Base-by-base conservation (phyloP, 148 eudicot species). In the Vaccinium myrtillus region DNA sequence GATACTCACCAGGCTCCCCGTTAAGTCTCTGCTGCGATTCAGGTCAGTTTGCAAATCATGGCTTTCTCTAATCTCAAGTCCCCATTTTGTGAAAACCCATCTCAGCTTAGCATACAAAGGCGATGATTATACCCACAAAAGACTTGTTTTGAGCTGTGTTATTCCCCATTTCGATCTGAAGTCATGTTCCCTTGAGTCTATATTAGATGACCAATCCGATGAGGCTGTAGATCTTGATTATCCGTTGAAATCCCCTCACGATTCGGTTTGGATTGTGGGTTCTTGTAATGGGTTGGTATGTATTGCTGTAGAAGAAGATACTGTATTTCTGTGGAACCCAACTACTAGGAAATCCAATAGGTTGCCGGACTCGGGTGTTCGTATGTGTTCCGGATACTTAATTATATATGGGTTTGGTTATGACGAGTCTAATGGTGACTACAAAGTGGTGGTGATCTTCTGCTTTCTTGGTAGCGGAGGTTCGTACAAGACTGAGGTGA, bases 221-320 rank as follows among this genome's bases (percentile, higher is more conserved):
- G 75, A 23, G 3, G 85, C 80, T n/a, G 0, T 32, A 6, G 74
- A 81, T 2, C 80, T 91, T 12, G 86, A 89, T 69, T 90, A 88
- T 73, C 93, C 91, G 0, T 55, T 88, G 80, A 83, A 84, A 39
- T n/a, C n/a, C 53, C 82, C 77, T 1, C 18, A 21, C 32, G 55
- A 55, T 12, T 78, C 86, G 13, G 83, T 78, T 27, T 85, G 88
- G 89, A 49, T 93, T 23, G 83, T 85, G 78, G 93, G 93, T 80
- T 91, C 91, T 71, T 86, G 90, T 63, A 89, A 93, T 82, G 95
- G 95, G 15, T 81, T 91, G 80, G 83, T 93, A 15, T 93, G 92
- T 82, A n/a, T 91, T 18, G 83, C 87, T 14, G 83, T 88, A 69
- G 84, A 88, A 12, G 88, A 90, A 32, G 83, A 79, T 10, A 63